phyloP scores from a whole-genome alignment of 345 rosid genomes.

The Laguncularia racemosa region DNA sequence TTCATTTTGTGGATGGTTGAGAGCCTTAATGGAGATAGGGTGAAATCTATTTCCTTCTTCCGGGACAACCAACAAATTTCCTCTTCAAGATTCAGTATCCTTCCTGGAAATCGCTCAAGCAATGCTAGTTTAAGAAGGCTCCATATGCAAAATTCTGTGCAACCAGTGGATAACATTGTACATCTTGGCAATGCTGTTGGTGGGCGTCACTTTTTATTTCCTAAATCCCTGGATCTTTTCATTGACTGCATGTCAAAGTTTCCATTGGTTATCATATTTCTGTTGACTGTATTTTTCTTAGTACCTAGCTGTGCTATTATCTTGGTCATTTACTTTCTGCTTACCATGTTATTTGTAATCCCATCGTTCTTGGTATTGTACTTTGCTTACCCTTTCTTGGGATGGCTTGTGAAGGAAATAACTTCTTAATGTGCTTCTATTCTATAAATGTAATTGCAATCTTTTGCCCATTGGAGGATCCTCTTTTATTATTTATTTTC shows the following conservation, averaged over 20 bases:
- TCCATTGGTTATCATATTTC: slow-evolving; percentile 31
- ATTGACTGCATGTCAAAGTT: slow-evolving; percentile 30
- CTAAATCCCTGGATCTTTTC: slow-evolving; percentile 30
- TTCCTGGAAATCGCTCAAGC: slow-evolving; percentile 10
- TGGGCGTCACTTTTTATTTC: slow-evolving; percentile 18
- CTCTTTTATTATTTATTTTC: not conserved
- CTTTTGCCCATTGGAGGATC: not conserved
- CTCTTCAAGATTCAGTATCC: slow-evolving; percentile 8
- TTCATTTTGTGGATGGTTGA: slow-evolving; percentile 47
- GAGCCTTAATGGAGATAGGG: slow-evolving; percentile 26
- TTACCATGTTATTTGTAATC: slow-evolving; percentile 32
- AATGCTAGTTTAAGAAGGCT: slow-evolving; percentile 8
- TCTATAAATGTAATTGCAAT: too few species aligned
- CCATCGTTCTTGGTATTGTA: slow-evolving; percentile 36
- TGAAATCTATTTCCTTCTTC: slow-evolving; percentile 16
- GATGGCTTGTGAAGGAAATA: slow-evolving; percentile 36
- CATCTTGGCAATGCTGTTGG: slow-evolving; percentile 4
- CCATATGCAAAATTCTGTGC: slow-evolving; percentile 1
- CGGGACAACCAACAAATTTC: slow-evolving; percentile 16
- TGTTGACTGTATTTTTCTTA: slow-evolving; percentile 28
- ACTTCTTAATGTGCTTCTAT: slow-evolving; percentile 3
- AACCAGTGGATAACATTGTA: not conserved
- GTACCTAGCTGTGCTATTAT: slow-evolving; percentile 33
- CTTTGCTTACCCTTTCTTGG: slow-evolving; percentile 29
- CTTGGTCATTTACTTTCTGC: slow-evolving; percentile 27